Evolutionary conservation across 2,329 filamentous ascomycete genomes (phyloP), one percentile per base, ranked within the genome.

Genomic region (Neophaeococcomyces mojaviensis): DNA sequence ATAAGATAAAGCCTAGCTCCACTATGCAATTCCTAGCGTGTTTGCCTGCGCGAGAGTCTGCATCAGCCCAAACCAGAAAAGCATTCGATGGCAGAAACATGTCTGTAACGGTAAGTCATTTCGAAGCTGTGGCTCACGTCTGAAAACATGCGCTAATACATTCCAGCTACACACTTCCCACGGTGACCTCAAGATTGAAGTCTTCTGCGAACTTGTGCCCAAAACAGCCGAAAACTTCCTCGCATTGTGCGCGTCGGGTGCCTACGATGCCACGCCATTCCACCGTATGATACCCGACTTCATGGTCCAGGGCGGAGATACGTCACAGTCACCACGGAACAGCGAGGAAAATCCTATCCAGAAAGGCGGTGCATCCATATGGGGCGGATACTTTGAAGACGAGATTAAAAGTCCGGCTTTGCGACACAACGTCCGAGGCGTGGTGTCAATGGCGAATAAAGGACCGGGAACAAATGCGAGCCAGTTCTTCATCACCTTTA

Each of bases 191-290:
- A 98, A 97, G 70, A 79, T 97, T 58, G 92, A 97, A 67, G 74
- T 98, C 55, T 97, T 96, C 70, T 97, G 90, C 71, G 88, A 96
- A 65, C 83, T 86, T 57, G 88, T 94, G 26, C 92, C 92, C 52
- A 89, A 90, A 65, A 95, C 92, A 0, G 84, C 88, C 52, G 86
- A 95, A 68, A 83, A 82, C 65, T 83, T 83, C 64, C 73, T 83
- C 49, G 79, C 79, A 49, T 73, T 82, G 39, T 80, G 77, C 67
- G 79, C 79, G 38, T 76, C 73, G 31, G 69, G 68, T 58, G 74
- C 72, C 59, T 83, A 83, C 64, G 68, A 79, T 61, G 66, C 67
- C 55, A 79, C 75, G 16, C 78, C 78, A 12, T 79, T 83, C 62
- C 79, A 82, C 65, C 74, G 79, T 46, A 64, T 79, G 52, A 78